A percentile compares a stretch with the other conserved stretches of the same genome.
Conservation (phyloP, 441 rosid species). For the Brassica hybrid region DNA sequence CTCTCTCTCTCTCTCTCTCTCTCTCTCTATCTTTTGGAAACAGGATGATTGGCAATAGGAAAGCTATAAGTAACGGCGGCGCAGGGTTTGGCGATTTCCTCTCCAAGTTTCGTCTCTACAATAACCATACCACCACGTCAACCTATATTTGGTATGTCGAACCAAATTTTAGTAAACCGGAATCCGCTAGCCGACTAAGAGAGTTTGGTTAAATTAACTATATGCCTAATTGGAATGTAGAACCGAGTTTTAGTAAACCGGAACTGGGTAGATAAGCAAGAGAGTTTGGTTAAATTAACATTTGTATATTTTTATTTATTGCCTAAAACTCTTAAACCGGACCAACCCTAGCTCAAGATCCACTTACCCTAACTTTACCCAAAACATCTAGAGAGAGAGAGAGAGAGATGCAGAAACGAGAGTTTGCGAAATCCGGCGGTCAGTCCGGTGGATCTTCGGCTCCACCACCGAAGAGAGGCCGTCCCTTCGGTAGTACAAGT, state of each 20-base stretch:
- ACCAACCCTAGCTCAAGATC: slow-evolving; percentile 24
- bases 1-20: too few species aligned
- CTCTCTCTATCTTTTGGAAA: too few species aligned
- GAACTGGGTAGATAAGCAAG: neutral
- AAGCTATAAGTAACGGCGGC: slow-evolving; percentile 27
- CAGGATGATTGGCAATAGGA: too few species aligned
- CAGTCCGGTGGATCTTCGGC: slow-evolving; percentile 57
- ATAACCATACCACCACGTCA: slow-evolving; percentile 11
- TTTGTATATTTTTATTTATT: neutral
- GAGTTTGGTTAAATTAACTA: neutral
- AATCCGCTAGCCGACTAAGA: neutral
- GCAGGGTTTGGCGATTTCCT: slow-evolving; percentile 35
- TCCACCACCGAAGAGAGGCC: slow-evolving; percentile 67
- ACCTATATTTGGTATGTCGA: neutral
- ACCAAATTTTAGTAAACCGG: slow-evolving; percentile 14
- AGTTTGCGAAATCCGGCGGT: slow-evolving; percentile 63
- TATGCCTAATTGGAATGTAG: neutral
- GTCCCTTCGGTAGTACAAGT: slow-evolving; percentile 69
- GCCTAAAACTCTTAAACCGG: slow-evolving; percentile 21
- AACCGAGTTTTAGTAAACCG: slow-evolving; percentile 20
- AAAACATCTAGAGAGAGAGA: slow-evolving; percentile 35
- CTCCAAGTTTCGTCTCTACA: slow-evolving; percentile 5
- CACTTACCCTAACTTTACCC: slow-evolving; percentile 37
- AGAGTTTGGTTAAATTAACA: neutral
- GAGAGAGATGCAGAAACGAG: slow-evolving; percentile 73